Evolutionary conservation across 192 early-diverging fungal species (phyloP).

Genomic region (Mycoemilia scoparia): DNA sequence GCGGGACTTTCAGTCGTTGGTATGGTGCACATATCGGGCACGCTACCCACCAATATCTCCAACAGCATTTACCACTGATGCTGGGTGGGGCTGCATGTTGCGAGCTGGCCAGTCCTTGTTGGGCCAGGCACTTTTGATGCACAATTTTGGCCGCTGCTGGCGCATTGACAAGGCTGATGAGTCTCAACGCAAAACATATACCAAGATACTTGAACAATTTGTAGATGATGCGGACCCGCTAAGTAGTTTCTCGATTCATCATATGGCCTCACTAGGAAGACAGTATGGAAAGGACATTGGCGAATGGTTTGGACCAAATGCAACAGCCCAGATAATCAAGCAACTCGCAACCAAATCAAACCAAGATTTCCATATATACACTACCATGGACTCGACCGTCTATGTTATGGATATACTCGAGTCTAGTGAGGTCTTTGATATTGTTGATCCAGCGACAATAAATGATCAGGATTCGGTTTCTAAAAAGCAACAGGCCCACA

Average conservation of each 20-base stretch:
- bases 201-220: slow-evolving; percentile 56
- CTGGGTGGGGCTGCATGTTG: slow-evolving; percentile 96
- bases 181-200: slow-evolving; percentile 4
- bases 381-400: slow-evolving; percentile 67
- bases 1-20: slow-evolving; percentile 59
- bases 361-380: slow-evolving; percentile 42
- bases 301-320: slow-evolving; percentile 94
- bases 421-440: too few relatives aligned
- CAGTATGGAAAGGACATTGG: slow-evolving; percentile 81
- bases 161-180: slow-evolving; percentile 7
- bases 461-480: slow-evolving; percentile 1
- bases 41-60: slow-evolving; percentile 63
- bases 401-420: slow-evolving; percentile 33
- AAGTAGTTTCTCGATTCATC: slow-evolving; percentile 82
- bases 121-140: slow-evolving; percentile 59
- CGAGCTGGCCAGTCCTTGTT: slow-evolving; percentile 85
- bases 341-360: slow-evolving; percentile 6
- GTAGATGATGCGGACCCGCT: slow-evolving; percentile 49
- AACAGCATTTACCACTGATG: slow-evolving; percentile 66
- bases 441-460: slow-evolving; percentile 11
- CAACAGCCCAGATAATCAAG: slow-evolving; percentile 8
- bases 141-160: slow-evolving; percentile 50
- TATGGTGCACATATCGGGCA: slow-evolving; percentile 89
- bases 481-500: too few relatives aligned
- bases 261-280: slow-evolving; percentile 65